phyloP scores from a whole-genome alignment of 805 yeast species.

The Candida andamanensis region DNA sequence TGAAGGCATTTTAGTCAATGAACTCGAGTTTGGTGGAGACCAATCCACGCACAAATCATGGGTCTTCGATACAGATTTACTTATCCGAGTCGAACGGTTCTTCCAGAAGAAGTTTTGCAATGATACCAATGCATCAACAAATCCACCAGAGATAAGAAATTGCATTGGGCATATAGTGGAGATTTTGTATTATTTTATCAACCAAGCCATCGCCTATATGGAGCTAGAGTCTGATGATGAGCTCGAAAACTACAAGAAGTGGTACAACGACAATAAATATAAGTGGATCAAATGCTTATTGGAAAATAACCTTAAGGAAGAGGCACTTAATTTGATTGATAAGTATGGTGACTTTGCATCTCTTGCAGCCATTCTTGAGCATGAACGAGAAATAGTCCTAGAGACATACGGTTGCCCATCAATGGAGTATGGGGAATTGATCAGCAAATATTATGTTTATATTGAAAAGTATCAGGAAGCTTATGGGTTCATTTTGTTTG shows the following conservation, averaged over 20 bases:
- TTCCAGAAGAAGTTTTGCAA: constrained; percentile 8
- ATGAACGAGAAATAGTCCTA: constrained; percentile 20
- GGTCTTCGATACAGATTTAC: constrained; percentile 41
- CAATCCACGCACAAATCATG: constrained; percentile 29
- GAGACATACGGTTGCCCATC: constrained; percentile 15
- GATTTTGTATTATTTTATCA: constrained; percentile 30
- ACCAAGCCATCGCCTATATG: constrained; percentile 33
- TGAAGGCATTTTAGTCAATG: constrained; percentile 34
- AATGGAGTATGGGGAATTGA: constrained; percentile 13
- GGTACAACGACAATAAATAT: constrained; percentile 28
- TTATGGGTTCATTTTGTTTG: constrained; percentile 64
- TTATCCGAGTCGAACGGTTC: constrained; percentile 36
- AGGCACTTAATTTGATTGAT: constrained; percentile 62
- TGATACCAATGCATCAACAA: constrained; percentile 10
- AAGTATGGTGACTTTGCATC: constrained; percentile 61
- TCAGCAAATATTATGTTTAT: constrained; percentile 40
- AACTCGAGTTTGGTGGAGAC: constrained; percentile 28
- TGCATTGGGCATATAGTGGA: constrained; percentile 19
- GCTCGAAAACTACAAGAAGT: constrained; percentile 23
- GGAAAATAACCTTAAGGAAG: constrained; percentile 42
- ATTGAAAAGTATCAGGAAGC: constrained; percentile 59
- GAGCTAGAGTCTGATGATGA: constrained; percentile 16
- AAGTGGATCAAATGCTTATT: constrained; percentile 61
- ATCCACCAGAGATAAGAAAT: constrained; percentile 14
- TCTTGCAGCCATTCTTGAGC: constrained; percentile 46